Percentiles rank a stretch among this genome's conserved stretches.
Evolutionary conservation across 2,329 filamentous ascomycete genomes (phyloP).

Genomic region (Neonectria coccinea): DNA sequence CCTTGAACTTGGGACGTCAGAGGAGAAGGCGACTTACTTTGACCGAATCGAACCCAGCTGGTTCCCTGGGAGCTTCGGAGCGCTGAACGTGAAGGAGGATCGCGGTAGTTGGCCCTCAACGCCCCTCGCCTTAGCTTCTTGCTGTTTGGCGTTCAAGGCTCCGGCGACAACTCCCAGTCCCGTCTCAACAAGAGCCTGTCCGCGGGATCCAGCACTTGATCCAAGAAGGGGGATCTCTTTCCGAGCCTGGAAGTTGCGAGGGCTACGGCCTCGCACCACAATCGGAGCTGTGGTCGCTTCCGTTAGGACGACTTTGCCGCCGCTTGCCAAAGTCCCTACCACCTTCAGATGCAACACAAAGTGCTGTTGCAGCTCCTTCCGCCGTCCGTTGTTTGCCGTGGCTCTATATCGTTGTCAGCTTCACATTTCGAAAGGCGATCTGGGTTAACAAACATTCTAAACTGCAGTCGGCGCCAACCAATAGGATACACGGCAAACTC

Average conservation of each 20-base stretch:
- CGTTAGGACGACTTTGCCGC: slow-evolving; percentile 82
- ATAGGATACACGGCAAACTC: slow-evolving; percentile 93
- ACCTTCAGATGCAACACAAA: slow-evolving; percentile 92
- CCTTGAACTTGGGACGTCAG: neutral
- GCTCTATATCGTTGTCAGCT: slow-evolving; percentile 64
- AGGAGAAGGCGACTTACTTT: slow-evolving; percentile 60
- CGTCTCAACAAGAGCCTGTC: slow-evolving; percentile 77
- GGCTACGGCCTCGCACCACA: slow-evolving; percentile 92
- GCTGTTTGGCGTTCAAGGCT: slow-evolving; percentile 65
- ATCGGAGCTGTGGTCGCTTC: slow-evolving; percentile 91
- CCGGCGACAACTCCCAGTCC: slow-evolving; percentile 71
- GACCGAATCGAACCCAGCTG: slow-evolving; percentile 67
- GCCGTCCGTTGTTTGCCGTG: slow-evolving; percentile 93
- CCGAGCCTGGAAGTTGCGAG: slow-evolving; percentile 91
- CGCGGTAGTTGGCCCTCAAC: slow-evolving; percentile 68
- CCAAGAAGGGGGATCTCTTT: slow-evolving; percentile 92
- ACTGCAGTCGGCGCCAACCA: slow-evolving; percentile 93
- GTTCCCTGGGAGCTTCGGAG: slow-evolving; percentile 66
- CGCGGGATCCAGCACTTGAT: slow-evolving; percentile 79
- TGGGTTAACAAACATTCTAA: slow-evolving; percentile 73
- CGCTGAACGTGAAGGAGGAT: slow-evolving; percentile 68
- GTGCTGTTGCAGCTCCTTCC: slow-evolving; percentile 96
- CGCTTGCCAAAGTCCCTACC: slow-evolving; percentile 83
- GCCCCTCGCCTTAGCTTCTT: slow-evolving; percentile 63
- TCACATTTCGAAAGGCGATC: neutral